Conservation (phyloP, 768 basidiomycete genomes). For the Amanita rubescens region DNA sequence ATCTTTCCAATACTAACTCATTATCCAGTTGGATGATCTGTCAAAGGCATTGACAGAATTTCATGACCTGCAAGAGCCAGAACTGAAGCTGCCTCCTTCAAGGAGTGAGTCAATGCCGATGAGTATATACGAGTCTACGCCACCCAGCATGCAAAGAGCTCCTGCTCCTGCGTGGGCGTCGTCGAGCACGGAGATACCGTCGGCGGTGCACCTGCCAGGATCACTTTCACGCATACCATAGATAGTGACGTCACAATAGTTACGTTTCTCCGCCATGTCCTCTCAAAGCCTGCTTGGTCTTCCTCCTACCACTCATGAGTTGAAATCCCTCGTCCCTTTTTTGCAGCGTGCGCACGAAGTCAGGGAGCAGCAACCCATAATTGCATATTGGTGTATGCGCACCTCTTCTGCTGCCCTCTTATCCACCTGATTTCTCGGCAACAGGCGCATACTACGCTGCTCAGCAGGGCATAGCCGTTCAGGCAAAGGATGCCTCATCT, state of each 20-base stretch:
- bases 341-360: slow-evolving; percentile 90
- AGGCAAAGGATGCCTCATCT: slow-evolving; percentile 55
- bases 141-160: background rate
- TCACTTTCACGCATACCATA: background rate
- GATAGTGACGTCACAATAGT: slow-evolving; percentile 4
- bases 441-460: slow-evolving; percentile 89
- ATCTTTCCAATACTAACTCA: slow-evolving; percentile 1
- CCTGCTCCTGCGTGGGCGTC: background rate
- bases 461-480: slow-evolving; percentile 74
- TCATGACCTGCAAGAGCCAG: slow-evolving; percentile 40
- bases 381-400: slow-evolving; percentile 91
- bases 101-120: slow-evolving; percentile 15
- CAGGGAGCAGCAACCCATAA: slow-evolving; percentile 70
- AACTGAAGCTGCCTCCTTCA: slow-evolving; percentile 31
- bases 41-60: slow-evolving; percentile 43
- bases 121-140: background rate
- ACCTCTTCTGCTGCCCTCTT: background rate
- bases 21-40: slow-evolving; percentile 49
- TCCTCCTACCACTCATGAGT: slow-evolving; percentile 50
- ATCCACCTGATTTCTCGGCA: slow-evolving; percentile 4
- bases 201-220: background rate
- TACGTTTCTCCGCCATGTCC: slow-evolving; percentile 19
- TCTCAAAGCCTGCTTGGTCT: slow-evolving; percentile 37
- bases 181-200: background rate
- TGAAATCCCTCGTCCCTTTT: slow-evolving; percentile 69